These are phyloP conservation scores for Fraxinus americana DNA, from an alignment of 257 asterid species.

Conservation along the genomic window DNA sequence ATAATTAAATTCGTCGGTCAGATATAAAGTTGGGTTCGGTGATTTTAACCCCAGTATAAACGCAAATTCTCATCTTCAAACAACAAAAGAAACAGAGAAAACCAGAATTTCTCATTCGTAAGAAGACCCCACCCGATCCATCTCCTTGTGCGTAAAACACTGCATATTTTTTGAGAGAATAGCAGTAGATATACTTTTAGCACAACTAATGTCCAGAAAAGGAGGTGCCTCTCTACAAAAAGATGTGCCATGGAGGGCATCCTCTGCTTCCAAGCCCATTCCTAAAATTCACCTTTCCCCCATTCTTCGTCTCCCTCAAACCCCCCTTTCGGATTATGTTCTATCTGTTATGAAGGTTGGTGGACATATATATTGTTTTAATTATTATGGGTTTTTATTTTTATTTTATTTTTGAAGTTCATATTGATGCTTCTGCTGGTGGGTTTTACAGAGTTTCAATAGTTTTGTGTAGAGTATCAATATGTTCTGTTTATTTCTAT, in stretches of 20 bases:
- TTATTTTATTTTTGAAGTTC: not conserved
- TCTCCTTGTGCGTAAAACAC: not conserved
- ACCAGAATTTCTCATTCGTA: not conserved
- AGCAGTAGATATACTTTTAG: not conserved
- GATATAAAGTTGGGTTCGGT: no score
- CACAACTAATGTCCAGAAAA: constrained; percentile 59
- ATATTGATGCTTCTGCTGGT: not conserved
- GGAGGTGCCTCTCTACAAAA: constrained; percentile 53
- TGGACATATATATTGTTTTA: not conserved
- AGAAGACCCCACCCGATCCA: not conserved
- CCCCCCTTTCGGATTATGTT: constrained; percentile 62
- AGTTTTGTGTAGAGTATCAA: not conserved
- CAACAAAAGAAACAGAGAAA: not conserved
- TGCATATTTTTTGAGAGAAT: not conserved
- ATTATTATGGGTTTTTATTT: no score
- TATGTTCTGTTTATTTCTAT: not conserved
- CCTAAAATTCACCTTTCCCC: constrained; percentile 91
- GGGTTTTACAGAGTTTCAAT: not conserved
- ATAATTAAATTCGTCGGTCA: no score
- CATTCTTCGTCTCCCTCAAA: constrained; percentile 67
- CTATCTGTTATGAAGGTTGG: constrained; percentile 75
- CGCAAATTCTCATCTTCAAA: constrained; percentile 41
- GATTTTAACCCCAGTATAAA: no score
- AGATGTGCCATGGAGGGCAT: constrained; percentile 90
- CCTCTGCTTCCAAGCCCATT: constrained; percentile 63